Base-by-base conservation (phyloP, 2,329 filamentous ascomycete genomes). In the Microthyrium microscopicum region DNA sequence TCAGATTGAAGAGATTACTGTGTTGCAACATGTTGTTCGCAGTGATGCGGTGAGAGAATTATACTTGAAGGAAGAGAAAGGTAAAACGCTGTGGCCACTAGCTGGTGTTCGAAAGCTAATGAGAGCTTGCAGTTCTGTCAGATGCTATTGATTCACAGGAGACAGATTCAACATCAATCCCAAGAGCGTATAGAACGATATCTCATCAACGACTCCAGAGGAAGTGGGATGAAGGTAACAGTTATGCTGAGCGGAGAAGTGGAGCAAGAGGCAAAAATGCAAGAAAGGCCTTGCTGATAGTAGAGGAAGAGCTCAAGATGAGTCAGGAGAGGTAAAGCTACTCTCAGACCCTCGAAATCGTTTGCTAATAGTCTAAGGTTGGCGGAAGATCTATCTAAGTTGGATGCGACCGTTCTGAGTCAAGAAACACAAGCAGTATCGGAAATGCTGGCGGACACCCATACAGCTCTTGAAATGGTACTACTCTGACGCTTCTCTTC, bases 211-310 rank as follows among this genome's bases (percentile, higher is more conserved):
- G 71, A 16, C 58, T 78, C 24, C 64, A 70, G 41, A 65, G 68
- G 44, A 64, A 70, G 5, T 57, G 84, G 3, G 80, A 78, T 36
- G 64, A 74, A 15, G 66, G 74, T 1, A 73, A 81, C 45, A 80
- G 84, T 42, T 73, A 82, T 46, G 80, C 81, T 5, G 63, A 71
- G 26, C 56, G 83, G 26, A 63, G 80, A 33, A 87, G 80, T 45
- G 82, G 83, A 21, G 68, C 78, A 2, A 60, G 82, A 26, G 83
- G 83, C 0, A 58, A 78, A 48, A 68, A 77, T 39, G 81, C 81
- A 0, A 64, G 81, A n/a, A 87, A 89, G 45, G 69, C 73, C 1
- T 54, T 89, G 13, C 70, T 73, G 31, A 66, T 67, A 4, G 68
- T 74, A 19, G 82, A 91, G 46, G 73, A 73, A 41, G 66, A 66